Evolutionary conservation across 805 yeast genomes (phyloP).

Genomic region (Blastobotrys americana): DNA sequence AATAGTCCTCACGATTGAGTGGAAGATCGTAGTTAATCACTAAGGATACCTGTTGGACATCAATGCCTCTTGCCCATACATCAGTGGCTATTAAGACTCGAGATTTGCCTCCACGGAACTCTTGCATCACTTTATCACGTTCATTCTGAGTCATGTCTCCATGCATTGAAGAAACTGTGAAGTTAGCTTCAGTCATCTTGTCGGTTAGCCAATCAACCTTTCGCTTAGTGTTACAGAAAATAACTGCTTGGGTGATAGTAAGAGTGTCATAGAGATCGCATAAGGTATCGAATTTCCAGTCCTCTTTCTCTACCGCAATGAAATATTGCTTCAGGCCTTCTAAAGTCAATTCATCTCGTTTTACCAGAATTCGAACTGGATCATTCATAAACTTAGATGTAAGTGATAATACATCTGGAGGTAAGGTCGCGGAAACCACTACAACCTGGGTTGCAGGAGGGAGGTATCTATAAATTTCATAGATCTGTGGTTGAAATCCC

Average conservation of each 20-base stretch:
- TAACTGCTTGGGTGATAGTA: conserved; percentile 95
- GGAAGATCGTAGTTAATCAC: conserved; percentile 95
- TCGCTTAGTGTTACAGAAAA: conserved; percentile 92
- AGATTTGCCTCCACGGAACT: conserved; percentile 89
- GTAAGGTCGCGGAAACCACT: conserved; percentile 90
- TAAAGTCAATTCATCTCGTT: conserved; percentile 89
- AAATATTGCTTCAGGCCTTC: conserved; percentile 94
- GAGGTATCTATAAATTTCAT: conserved; percentile 82
- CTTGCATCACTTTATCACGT: conserved; percentile 91
- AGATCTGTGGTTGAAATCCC: conserved; percentile 93
- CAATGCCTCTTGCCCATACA: conserved; percentile 96
- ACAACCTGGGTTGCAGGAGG: conserved; percentile 92
- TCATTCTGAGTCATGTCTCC: conserved; percentile 93
- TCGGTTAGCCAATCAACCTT: conserved; percentile 87
- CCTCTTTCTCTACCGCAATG: conserved; percentile 87
- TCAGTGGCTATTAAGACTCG: conserved; percentile 90
- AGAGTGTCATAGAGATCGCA: conserved; percentile 93
- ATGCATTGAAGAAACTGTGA: conserved; percentile 91
- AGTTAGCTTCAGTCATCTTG: conserved; percentile 66
- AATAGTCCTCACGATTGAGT: conserved; percentile 81
- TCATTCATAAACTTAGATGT: conserved; percentile 91
- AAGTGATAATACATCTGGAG: conserved; percentile 82
- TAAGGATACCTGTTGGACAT: conserved; percentile 93
- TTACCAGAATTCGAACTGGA: conserved; percentile 90
- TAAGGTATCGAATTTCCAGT: conserved; percentile 88